Evolutionary conservation across 352 stramenopile species (phyloP), one percentile per base, ranked within the genome.

Genomic region (Phytopythium litorale): DNA sequence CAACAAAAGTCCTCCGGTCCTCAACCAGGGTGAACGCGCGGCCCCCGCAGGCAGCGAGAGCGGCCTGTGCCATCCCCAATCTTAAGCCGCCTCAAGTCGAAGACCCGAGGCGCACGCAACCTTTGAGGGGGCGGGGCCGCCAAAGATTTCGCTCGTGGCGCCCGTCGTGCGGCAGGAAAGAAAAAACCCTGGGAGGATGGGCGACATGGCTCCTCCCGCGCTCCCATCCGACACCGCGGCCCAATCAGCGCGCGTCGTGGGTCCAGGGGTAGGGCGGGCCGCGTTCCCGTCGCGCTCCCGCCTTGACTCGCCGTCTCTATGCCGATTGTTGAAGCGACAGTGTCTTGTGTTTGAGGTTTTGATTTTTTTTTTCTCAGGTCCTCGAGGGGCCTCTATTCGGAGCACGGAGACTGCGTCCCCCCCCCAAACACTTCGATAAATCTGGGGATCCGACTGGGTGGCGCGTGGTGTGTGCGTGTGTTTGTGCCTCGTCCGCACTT

Each of bases 401-500:
- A 9, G 9, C 8, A 2, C 38, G 38, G 38, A 18, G 38, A 45
- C 13, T 0, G 35, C n/a, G n/a, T 11, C 18, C 35, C 18, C 43
- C 18, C 16, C 45, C 9, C 45, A 6, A 13, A 18, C 9, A 32
- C 45, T 56, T 56, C 50, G 50, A 56, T 56, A 56, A 56, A 55
- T 56, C 50, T 56, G 50, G 50, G 50, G 50, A 56, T 56, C 50
- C 50, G 49, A 38, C 50, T 32, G 48, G 48, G 19, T 49, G 42
- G 42, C 13, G 49, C 12, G 49, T 25, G 25, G 49, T 55, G 49
- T 55, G 25, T 55, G 13, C 35, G 49, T 38, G 19, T 38, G 50
- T 52, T 33, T 33, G n/a, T 52, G 46, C 11, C 6, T 33, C 50
- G 50, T 35, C 42, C 32, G 37, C 63, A 68, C 49, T 68, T 65